Base-by-base conservation (phyloP, 305 asterid species). In the Fraxinus velutina region DNA sequence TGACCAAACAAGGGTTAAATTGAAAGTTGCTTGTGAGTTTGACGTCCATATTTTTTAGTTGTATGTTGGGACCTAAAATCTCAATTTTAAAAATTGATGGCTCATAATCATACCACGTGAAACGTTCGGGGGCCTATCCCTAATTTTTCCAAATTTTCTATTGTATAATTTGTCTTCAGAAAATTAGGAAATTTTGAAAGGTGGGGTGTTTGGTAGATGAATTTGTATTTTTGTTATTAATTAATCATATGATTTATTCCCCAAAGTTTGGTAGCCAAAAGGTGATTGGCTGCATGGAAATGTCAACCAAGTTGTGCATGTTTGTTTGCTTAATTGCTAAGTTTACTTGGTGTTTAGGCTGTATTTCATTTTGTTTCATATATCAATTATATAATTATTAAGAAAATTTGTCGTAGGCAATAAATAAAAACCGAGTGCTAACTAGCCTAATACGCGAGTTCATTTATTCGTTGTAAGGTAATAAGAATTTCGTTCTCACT, bases 251-350 rank as follows among this genome's bases (percentile, higher is more conserved):
- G 73, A 66, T 10, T 10, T 66, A 12, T 66, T 66, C 17, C 71
- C 32, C 15, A 7, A 0, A 22, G 1, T 22, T 66, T 29, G 19
- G 9, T 27, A 66, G 36, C 15, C 13, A 30, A 84, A 60, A 81
- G 57, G 10, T 27, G 3, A 78, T 55, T 42, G 21, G 74, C 37
- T n/a, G 84, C 86, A 85, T 87, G 86, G 52, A 83, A 80, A 21
- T 66, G 37, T 66, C 74, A 66, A 66, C 36, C 37, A 66, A 66
- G 37, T 66, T 4, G 37, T 66, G 19, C 19, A 66, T 29, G 74
- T 29, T 66, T 27, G 37, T 15, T 32, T 66, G 80, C 90, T 88
- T 88, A 84, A 80, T 75, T 66, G 88, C 86, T 87, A 88, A 88
- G 90, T 83, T 84, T 84, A 7, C 27, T 62, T 8, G 5, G 32